Evolutionary conservation across 306 rosid species (phyloP), one percentile per base, ranked within the genome.

Genomic region (Prosopis cineraria): DNA sequence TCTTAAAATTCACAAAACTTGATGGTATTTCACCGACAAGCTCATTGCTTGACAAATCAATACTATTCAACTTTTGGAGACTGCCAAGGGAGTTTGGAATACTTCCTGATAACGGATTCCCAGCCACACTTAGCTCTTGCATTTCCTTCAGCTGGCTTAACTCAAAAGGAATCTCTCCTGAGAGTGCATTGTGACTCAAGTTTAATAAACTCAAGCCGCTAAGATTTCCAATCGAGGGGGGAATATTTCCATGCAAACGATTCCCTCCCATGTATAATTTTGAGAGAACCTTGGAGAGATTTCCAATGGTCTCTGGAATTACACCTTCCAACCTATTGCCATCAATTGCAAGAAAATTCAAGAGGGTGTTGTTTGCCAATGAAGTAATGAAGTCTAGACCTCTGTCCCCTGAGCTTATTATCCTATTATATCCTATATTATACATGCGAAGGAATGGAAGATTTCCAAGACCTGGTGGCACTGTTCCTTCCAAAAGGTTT

Each of bases 381-480:
- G 88, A 88, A 41, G 85, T 82, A 16, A 93, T 33, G 81, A 90
- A 93, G 27, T 78, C 79, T 33, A 90, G 81, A 56, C 93, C 91
- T 58, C 73, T 55, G 0, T 29, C 79, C 33, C 86, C 88, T 0
- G 84, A 62, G 72, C 86, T 87, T 1, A 86, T 85, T 22, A 93
- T 88, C 80, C 56, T 66, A 40, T 90, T 93, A 47, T 44, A 82
- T 7, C 94, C 89, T 20, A 93, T 90, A 71, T 89, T 87, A 59
- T 89, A 92, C 90, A 83, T 84, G 19, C 19, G 50, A 44, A 44
- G 50, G 50, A 44, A 44, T 44, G 50, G 50, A 6, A 44, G 50
- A 44, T 92, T 92, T 73, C 90, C 96, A 14, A 93, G 78, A 40
- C 94, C 96, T 9, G 94, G 91, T 66, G 96, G 94, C 43, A 90